These are phyloP conservation scores for Xylaria longipes DNA, from an alignment of 495 filamentous ascomycete genomes.

Conservation along the genomic window DNA sequence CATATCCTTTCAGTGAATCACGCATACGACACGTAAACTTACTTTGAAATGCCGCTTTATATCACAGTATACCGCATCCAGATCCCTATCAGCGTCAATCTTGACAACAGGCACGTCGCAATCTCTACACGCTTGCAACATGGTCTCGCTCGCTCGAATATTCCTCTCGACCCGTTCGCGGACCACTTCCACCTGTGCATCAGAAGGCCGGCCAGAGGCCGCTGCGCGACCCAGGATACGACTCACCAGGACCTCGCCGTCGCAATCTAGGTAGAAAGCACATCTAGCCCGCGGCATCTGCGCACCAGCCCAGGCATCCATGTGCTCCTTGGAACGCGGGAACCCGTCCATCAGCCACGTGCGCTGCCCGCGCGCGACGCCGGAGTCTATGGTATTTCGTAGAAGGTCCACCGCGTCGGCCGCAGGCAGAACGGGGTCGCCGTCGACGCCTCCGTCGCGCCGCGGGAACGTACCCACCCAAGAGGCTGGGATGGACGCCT, in stretches of 20 bases:
- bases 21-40: background rate
- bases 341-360: slow-evolving; percentile 32
- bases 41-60: slow-evolving; percentile 1
- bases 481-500: slow-evolving; percentile 32
- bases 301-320: slow-evolving; percentile 12
- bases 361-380: slow-evolving; percentile 16
- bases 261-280: slow-evolving; percentile 24
- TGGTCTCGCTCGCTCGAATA: slow-evolving; percentile 15
- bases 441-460: slow-evolving; percentile 8
- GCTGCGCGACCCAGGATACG: slow-evolving; percentile 22
- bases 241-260: slow-evolving; percentile 16
- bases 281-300: slow-evolving; percentile 23
- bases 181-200: slow-evolving; percentile 13
- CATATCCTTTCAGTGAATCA: background rate
- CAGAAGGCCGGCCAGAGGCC: slow-evolving; percentile 27
- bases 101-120: slow-evolving; percentile 15
- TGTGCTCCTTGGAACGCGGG: slow-evolving; percentile 25
- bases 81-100: slow-evolving; percentile 24
- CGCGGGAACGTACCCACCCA: slow-evolving; percentile 31
- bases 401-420: slow-evolving; percentile 21
- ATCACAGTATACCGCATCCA: slow-evolving; percentile 21
- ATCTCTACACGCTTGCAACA: slow-evolving; percentile 28
- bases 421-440: slow-evolving; percentile 20
- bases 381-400: slow-evolving; percentile 23
- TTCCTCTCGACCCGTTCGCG: slow-evolving; percentile 17